phyloP scores from a whole-genome alignment of 257 asterid species.

The Jasminum sambac region DNA sequence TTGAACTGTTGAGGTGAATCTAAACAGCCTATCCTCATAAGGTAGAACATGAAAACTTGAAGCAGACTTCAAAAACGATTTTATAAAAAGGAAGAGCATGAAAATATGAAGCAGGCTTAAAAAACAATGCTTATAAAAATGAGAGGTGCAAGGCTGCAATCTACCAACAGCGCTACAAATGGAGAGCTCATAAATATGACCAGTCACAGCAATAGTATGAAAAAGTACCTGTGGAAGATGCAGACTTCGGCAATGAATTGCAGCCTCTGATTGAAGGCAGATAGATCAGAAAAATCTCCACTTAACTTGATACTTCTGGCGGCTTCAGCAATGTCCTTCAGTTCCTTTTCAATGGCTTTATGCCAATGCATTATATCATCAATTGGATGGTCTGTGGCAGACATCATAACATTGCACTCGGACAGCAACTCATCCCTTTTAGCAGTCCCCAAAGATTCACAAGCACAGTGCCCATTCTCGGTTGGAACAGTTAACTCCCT shows the following conservation, averaged over 20 bases:
- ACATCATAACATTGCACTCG: slow-evolving; percentile 37
- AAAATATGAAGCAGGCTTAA: neutral
- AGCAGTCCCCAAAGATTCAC: slow-evolving; percentile 44
- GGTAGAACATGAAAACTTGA: neutral
- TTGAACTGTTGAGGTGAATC: neutral
- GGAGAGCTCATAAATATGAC: neutral
- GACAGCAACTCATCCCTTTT: slow-evolving; percentile 36
- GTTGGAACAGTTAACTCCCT: slow-evolving; percentile 30
- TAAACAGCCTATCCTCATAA: neutral
- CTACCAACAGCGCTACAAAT: neutral
- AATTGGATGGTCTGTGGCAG: slow-evolving; percentile 50
- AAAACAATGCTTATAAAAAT: neutral
- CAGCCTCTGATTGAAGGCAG: slow-evolving; percentile 73
- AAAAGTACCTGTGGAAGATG: slow-evolving; percentile 82
- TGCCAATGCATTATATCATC: slow-evolving; percentile 97
- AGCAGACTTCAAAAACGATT: neutral
- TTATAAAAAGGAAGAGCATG: neutral
- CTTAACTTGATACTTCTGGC: slow-evolving; percentile 73
- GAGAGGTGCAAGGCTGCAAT: neutral
- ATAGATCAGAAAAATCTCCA: slow-evolving; percentile 85
- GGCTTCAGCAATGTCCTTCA: slow-evolving; percentile 84
- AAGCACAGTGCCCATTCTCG: slow-evolving; percentile 47
- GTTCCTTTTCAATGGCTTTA: slow-evolving; percentile 81
- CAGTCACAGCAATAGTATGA: neutral
- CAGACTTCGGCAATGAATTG: slow-evolving; percentile 99